A percentile compares a stretch with the other conserved stretches of the same genome.
Evolutionary conservation across 176 grass and related monocot species (phyloP).

Genomic region (Musa acuminata): DNA sequence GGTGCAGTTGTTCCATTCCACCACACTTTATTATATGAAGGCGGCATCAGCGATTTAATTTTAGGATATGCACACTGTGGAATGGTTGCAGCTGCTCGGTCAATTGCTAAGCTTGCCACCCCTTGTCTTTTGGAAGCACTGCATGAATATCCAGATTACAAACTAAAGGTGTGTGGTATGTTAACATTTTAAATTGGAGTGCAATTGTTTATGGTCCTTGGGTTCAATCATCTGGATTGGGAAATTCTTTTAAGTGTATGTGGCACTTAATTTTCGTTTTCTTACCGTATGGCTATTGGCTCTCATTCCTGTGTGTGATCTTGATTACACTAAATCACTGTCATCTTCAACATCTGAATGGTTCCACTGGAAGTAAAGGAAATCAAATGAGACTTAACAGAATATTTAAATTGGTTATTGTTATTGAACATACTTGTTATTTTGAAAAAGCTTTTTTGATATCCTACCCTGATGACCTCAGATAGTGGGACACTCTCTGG

Average conservation of each 20-base stretch:
- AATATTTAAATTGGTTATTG: background rate
- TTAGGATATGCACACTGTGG: slow-evolving; percentile 98
- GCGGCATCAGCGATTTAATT: slow-evolving; percentile 84
- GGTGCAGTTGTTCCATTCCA: slow-evolving; percentile 96
- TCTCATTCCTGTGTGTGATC: too few relatives aligned
- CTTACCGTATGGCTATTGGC: too few relatives aligned
- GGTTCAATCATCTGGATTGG: too few relatives aligned
- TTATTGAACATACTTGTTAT: background rate
- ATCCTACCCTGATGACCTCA: slow-evolving; percentile 25
- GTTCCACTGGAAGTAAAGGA: background rate
- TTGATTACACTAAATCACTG: background rate
- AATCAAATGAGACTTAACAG: too few relatives aligned
- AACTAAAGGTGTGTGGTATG: slow-evolving; percentile 46
- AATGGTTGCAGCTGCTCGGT: slow-evolving; percentile 96
- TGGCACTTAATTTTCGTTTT: too few relatives aligned
- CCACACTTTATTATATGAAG: slow-evolving; percentile 82
- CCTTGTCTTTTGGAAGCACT: slow-evolving; percentile 70
- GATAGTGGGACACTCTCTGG: slow-evolving; percentile 90
- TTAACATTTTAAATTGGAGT: background rate
- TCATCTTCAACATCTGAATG: background rate
- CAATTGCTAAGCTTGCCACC: slow-evolving; percentile 87
- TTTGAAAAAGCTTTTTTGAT: background rate
- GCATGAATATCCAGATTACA: slow-evolving; percentile 53
- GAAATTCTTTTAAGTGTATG: too few relatives aligned
- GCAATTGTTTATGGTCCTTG: background rate